phyloP scores from a whole-genome alignment of 2,329 filamentous ascomycete species.

The Tolypocladium capitatum region DNA sequence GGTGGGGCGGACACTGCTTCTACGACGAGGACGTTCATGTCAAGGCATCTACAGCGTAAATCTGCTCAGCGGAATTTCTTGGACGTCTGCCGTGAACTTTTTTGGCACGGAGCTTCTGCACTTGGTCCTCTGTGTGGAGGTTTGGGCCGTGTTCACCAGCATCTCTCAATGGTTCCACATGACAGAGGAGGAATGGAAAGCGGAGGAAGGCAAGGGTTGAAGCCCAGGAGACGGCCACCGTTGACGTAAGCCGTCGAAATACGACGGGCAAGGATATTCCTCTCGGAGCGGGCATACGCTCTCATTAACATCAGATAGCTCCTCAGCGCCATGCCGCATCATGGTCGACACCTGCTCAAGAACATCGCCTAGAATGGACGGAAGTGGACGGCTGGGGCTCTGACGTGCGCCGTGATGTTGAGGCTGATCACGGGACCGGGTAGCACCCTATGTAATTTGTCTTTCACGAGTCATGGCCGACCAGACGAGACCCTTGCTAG shows the following conservation, averaged over 20 bases:
- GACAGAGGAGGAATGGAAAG: constrained; percentile 30
- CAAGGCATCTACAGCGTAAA: constrained; percentile 25
- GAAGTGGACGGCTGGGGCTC: too few relatives aligned
- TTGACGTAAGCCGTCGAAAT: background rate
- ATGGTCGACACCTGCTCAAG: too few relatives aligned
- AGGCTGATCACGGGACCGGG: too few relatives aligned
- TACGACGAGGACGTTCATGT: constrained; percentile 22
- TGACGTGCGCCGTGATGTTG: too few relatives aligned
- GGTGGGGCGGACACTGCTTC: constrained; percentile 29
- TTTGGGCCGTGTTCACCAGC: constrained; percentile 30
- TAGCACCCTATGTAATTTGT: too few relatives aligned
- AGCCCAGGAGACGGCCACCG: background rate
- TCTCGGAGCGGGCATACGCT: too few relatives aligned
- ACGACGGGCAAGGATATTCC: too few relatives aligned
- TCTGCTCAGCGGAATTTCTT: constrained; percentile 22
- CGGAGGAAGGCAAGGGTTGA: constrained; percentile 12
- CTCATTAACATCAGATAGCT: too few relatives aligned
- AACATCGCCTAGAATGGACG: too few relatives aligned
- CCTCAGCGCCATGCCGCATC: too few relatives aligned
- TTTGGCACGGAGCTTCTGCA: constrained; percentile 32
- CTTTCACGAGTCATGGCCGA: too few relatives aligned
- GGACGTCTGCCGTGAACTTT: constrained; percentile 30
- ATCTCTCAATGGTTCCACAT: constrained; percentile 25
- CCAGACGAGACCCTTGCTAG: too few relatives aligned
- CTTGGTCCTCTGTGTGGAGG: constrained; percentile 27